A percentile compares a stretch with the other conserved stretches of the same genome.
Conservation (phyloP, 345 rosid genomes). For the Anastatica hierochuntica region DNA sequence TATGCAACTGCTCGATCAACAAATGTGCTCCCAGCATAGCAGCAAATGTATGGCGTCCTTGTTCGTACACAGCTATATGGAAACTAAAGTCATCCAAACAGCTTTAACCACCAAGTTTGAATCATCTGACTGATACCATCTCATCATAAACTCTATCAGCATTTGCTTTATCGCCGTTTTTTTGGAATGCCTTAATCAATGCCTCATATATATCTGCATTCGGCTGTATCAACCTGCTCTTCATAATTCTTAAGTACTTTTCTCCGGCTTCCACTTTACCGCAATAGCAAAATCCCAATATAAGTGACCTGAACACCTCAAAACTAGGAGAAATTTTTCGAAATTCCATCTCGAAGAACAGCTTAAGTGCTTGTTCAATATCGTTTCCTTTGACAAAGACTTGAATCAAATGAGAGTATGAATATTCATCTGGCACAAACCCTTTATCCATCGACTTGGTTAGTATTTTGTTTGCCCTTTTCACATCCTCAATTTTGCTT, state of each 20-base stretch:
- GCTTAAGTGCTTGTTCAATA: slow-evolving; percentile 47
- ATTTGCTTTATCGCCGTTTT: slow-evolving; percentile 25
- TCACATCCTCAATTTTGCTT: slow-evolving; percentile 22
- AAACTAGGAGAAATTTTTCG: slow-evolving; percentile 35
- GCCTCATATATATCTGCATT: slow-evolving; percentile 31
- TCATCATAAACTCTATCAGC: slow-evolving; percentile 33
- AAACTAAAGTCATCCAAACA: no score
- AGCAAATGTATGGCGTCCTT: no score
- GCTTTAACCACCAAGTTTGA: background rate
- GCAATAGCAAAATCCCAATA: slow-evolving; percentile 34
- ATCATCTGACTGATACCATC: slow-evolving; percentile 27
- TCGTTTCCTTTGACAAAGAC: slow-evolving; percentile 38
- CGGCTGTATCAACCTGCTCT: slow-evolving; percentile 27
- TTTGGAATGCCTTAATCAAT: slow-evolving; percentile 22
- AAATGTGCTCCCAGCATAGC: no score
- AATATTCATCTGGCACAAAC: slow-evolving; percentile 37
- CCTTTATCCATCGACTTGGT: slow-evolving; percentile 47
- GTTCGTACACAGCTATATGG: no score
- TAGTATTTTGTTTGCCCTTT: slow-evolving; percentile 35
- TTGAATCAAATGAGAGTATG: slow-evolving; percentile 39
- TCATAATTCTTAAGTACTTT: slow-evolving; percentile 42
- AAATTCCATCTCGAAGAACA: slow-evolving; percentile 65
- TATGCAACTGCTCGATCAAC: no score
- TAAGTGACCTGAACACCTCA: slow-evolving; percentile 30
- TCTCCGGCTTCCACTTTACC: slow-evolving; percentile 49